A percentile compares a stretch with the other conserved stretches of the same genome.
Evolutionary conservation across 106 monocot species (phyloP).

Genomic region (Allium fistulosum): DNA sequence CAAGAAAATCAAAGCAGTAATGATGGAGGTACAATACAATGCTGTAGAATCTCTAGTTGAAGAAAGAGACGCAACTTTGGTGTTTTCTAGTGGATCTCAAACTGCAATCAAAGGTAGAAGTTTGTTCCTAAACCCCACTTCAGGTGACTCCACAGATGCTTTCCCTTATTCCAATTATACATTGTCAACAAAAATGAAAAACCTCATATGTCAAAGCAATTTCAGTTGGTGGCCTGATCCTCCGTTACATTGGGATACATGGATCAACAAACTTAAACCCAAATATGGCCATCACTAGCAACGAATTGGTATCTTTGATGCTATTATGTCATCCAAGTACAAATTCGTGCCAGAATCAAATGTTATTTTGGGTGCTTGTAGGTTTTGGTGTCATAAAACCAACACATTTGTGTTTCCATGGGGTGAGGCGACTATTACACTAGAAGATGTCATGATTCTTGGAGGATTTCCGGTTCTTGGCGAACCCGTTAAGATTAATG

Average conservation of each 20-base stretch:
- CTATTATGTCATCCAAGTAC: constrained; percentile 45
- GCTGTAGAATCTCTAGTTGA: constrained; percentile 16
- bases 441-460: constrained; percentile 57
- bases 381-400: constrained; percentile 45
- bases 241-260: constrained; percentile 27
- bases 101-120: constrained; percentile 33
- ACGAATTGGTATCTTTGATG: constrained; percentile 41
- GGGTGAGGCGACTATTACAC: constrained; percentile 57
- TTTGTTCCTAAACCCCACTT: constrained; percentile 34
- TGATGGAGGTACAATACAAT: no score
- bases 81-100: constrained; percentile 14
- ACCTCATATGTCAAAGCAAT: background rate
- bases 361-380: constrained; percentile 16
- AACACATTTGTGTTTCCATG: constrained; percentile 69
- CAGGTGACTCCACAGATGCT: background rate
- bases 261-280: constrained; percentile 48
- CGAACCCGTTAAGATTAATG: constrained; percentile 25
- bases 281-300: constrained; percentile 33
- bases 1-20: no score
- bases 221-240: background rate
- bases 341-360: constrained; percentile 26
- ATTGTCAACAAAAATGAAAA: constrained; percentile 8
- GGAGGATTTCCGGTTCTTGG: constrained; percentile 44
- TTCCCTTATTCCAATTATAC: background rate
- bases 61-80: constrained; percentile 23